phyloP scores from a whole-genome alignment of 257 asterid genomes.

The Primulina eburnea region DNA sequence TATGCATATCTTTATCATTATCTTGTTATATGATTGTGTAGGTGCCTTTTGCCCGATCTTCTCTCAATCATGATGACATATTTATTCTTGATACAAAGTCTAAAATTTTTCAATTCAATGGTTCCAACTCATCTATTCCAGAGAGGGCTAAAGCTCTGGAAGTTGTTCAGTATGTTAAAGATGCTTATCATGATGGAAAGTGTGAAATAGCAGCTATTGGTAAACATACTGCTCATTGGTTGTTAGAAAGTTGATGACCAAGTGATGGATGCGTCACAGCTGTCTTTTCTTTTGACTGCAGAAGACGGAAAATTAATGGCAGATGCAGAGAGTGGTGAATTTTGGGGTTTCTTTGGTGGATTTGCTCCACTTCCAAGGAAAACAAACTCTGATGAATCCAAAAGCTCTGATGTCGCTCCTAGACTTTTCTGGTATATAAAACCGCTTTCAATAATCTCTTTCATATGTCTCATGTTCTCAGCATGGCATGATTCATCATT shows the following conservation, averaged over 20 bases:
- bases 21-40: slow-evolving; percentile 36
- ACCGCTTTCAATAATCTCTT: slow-evolving; percentile 21
- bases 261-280: slow-evolving; percentile 27
- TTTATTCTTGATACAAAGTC: slow-evolving; percentile 90
- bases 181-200: slow-evolving; percentile 92
- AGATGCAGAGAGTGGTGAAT: slow-evolving; percentile 99
- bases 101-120: slow-evolving; percentile 91
- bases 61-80: slow-evolving; percentile 95
- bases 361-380: slow-evolving; percentile 99
- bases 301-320: slow-evolving; percentile 99
- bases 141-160: slow-evolving; percentile 99
- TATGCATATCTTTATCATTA: slow-evolving; percentile 17
- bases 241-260: slow-evolving; percentile 26
- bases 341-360: slow-evolving; percentile 99
- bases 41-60: slow-evolving; percentile 91
- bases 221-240: slow-evolving; percentile 34
- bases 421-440: slow-evolving; percentile 70
- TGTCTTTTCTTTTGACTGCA: slow-evolving; percentile 35
- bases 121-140: slow-evolving; percentile 96
- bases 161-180: slow-evolving; percentile 94
- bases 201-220: slow-evolving; percentile 97
- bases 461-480: slow-evolving; percentile 6
- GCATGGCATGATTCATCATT: slow-evolving; percentile 8
- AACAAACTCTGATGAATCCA: slow-evolving; percentile 48
- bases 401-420: slow-evolving; percentile 41